Conservation (phyloP, 352 stramenopile genomes). For the Pythium aquatile region DNA sequence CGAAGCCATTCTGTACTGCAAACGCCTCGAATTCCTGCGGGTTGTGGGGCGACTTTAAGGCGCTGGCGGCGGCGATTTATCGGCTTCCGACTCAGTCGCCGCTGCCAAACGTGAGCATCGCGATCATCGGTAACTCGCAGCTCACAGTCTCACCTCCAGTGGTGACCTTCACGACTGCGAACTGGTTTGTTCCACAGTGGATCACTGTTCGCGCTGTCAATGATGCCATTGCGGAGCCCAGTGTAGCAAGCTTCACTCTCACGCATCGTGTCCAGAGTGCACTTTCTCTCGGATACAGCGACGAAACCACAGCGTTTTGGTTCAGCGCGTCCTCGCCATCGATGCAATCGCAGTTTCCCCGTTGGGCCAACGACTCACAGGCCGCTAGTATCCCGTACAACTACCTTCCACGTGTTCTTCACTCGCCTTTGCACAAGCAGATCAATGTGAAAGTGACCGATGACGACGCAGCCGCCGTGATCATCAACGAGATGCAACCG, state of each 20-base stretch:
- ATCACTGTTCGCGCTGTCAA: constrained; percentile 49
- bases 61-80: constrained; percentile 38
- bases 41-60: constrained; percentile 43
- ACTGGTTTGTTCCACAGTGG: constrained; percentile 66
- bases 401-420: constrained; percentile 42
- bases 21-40: constrained; percentile 42
- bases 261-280: constrained; percentile 54
- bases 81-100: not conserved
- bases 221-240: constrained; percentile 42
- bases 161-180: constrained; percentile 55
- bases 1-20: constrained; percentile 30
- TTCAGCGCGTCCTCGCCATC: constrained; percentile 33
- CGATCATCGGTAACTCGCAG: constrained; percentile 47
- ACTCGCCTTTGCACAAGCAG: constrained; percentile 40
- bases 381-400: constrained; percentile 56
- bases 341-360: constrained; percentile 26
- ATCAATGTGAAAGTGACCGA: constrained; percentile 56
- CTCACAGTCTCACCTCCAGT: constrained; percentile 48
- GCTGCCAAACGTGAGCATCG: constrained; percentile 52
- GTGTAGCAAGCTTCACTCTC: constrained; percentile 34
- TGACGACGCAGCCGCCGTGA: constrained; percentile 46
- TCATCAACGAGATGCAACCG: constrained; percentile 44
- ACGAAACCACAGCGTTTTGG: constrained; percentile 60
- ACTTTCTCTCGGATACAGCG: constrained; percentile 41
- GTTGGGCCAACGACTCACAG: constrained; percentile 22